Evolutionary conservation across 768 basidiomycete species (phyloP), one percentile per base, ranked within the genome.

Genomic region (Kwoniella dendrophila): DNA sequence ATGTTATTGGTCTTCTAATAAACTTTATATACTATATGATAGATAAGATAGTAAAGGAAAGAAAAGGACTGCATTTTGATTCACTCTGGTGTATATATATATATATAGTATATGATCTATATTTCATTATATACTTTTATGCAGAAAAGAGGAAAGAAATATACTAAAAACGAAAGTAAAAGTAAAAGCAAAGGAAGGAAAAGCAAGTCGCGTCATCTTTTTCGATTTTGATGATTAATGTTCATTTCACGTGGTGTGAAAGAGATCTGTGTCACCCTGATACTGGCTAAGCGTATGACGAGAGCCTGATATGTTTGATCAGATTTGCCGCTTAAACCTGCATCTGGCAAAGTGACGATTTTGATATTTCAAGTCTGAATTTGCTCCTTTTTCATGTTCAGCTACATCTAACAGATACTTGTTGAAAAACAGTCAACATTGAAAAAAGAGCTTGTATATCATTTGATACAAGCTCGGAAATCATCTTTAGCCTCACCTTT

Each of bases 41-140:
- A 29, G 45, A 62, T 20, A 36, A 34, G 38, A 48, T 40, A 34
- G 41, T 30, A 20, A 58, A 55, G 27, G 26, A 10, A 49, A 10
- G 26, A 27, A 26, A 49, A 29, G 18, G 29, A 27, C 14, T 45
- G 16, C 8, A 36, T 36, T 36, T 7, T 36, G 7, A 8, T 7
- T 8, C 16, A 36, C 16, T 36, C 7, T 36, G 34, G 34, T 36
- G 16, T 36, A 8, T 36, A 36, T 36, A 36, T 8, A 16, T 36
- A 36, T 36, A 7, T 36, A 36, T 36, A 36, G 7, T 36, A 36
- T 16, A 36, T 36, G 34, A n/a, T n/a, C n/a, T n/a, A n/a, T n/a
- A n/a, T n/a, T 8, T 38, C 36, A 38, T 8, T 18, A 8, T 38
- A 38, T 38, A 18, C 18, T 8, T 18, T 38, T 38, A 8, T 38